Evolutionary conservation across 139 green algal species (phyloP).

Genomic region (Closterium sp.): DNA sequence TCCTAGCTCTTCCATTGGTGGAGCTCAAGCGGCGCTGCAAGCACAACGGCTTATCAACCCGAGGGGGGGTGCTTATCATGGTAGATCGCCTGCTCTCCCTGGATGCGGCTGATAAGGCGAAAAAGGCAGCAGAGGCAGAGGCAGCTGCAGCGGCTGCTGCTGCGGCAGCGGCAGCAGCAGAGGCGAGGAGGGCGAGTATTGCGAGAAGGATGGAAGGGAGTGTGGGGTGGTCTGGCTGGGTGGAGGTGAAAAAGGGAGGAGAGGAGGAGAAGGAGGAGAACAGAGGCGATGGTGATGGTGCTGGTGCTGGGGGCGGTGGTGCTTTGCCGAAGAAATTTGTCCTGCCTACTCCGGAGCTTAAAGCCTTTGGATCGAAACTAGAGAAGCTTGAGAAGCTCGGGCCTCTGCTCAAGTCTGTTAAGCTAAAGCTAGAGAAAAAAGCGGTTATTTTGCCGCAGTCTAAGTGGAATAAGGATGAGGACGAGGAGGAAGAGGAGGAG

Average conservation of each 20-base stretch:
- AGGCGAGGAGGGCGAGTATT: background rate
- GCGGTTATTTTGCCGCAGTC: conserved; percentile 22
- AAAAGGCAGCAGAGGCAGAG: conserved; percentile 9
- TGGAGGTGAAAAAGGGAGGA: conserved; percentile 21
- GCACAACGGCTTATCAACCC: conserved; percentile 45
- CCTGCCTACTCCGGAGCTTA: conserved; percentile 26
- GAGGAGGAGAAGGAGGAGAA: conserved; percentile 3
- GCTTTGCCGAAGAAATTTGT: conserved; percentile 13
- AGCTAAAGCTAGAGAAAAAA: conserved; percentile 1
- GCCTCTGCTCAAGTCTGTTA: background rate
- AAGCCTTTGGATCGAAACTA: conserved; percentile 9
- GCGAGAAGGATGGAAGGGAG: background rate
- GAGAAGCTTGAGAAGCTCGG: background rate
- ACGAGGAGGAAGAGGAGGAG: conserved; percentile 33
- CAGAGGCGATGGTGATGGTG: background rate
- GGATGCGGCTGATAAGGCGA: conserved; percentile 29
- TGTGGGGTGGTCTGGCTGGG: conserved; percentile 20
- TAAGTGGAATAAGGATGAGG: conserved; percentile 34
- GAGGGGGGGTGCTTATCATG: conserved; percentile 28
- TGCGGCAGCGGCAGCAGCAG: background rate
- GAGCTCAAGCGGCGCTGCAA: conserved; percentile 49
- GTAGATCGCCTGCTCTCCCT: conserved; percentile 40
- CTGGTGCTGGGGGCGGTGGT: background rate
- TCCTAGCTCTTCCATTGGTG: conserved; percentile 25
- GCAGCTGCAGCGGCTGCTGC: background rate